A percentile compares a stretch with the other conserved stretches of the same genome.
Conservation (phyloP, 176 grass and related monocot species). For the Rhynchospora breviuscula region DNA sequence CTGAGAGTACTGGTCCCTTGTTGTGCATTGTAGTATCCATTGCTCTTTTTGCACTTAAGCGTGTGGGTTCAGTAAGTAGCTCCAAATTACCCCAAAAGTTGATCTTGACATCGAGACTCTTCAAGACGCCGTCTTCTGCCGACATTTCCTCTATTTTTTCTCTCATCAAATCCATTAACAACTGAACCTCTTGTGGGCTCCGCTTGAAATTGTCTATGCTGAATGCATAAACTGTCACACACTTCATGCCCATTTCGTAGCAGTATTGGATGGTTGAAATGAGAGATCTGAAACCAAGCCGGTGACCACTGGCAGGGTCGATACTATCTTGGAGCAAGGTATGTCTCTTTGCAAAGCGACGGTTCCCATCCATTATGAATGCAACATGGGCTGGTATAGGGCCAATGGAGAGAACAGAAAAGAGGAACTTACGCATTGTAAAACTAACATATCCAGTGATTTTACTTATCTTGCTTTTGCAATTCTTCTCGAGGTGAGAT, state of each 20-base stretch:
- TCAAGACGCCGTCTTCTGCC: constrained; percentile 42
- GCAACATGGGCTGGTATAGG: constrained; percentile 68
- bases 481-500: constrained; percentile 1
- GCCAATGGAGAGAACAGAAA: constrained; percentile 53
- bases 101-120: constrained; percentile 48
- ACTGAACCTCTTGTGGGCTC: constrained; percentile 45
- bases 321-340: background rate
- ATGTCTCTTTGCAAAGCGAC: constrained; percentile 63
- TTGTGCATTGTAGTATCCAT: constrained; percentile 52
- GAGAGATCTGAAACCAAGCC: constrained; percentile 50
- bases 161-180: constrained; percentile 75
- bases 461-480: background rate
- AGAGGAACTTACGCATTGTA: constrained; percentile 47
- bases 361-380: constrained; percentile 91
- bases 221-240: constrained; percentile 67
- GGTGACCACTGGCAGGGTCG: constrained; percentile 47
- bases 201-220: constrained; percentile 89
- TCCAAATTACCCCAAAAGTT: constrained; percentile 77
- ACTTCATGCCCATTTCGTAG: constrained; percentile 69
- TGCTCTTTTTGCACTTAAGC: constrained; percentile 45
- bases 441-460: background rate
- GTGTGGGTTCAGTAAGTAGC: constrained; percentile 43
- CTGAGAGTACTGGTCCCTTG: constrained; percentile 53
- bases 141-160: constrained; percentile 67
- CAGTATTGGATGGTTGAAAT: constrained; percentile 47